These are phyloP conservation scores for Penicillium sp. DNA, from an alignment of 2,329 filamentous ascomycete species.

Conservation along the genomic window DNA sequence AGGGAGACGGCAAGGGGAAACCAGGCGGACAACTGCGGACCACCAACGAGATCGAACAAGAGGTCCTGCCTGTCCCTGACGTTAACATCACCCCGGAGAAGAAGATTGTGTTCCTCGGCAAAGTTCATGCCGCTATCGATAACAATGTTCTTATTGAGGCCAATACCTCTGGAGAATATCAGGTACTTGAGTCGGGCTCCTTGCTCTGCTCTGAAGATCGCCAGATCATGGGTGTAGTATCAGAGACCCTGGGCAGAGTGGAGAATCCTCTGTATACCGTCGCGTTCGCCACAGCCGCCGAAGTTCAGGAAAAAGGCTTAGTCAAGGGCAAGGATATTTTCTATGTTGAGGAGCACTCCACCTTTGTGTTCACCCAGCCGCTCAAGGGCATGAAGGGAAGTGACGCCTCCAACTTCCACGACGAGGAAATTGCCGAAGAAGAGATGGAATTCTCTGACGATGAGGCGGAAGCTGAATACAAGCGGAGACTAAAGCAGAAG, in stretches of 20 bases:
- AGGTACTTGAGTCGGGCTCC: slow-evolving; percentile 79
- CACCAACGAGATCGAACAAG: slow-evolving; percentile 71
- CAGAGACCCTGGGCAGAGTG: slow-evolving; percentile 81
- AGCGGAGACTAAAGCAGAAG: slow-evolving; percentile 65
- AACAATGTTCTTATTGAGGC: slow-evolving; percentile 76
- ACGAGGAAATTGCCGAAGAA: slow-evolving; percentile 82
- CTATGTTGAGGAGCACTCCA: slow-evolving; percentile 75
- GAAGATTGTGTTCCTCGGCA: slow-evolving; percentile 71
- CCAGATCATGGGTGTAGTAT: slow-evolving; percentile 74
- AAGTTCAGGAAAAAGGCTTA: slow-evolving; percentile 66
- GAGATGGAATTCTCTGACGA: slow-evolving; percentile 97
- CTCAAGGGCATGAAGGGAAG: slow-evolving; percentile 79
- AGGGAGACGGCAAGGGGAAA: slow-evolving; percentile 56
- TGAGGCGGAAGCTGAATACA: slow-evolving; percentile 85
- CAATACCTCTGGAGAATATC: slow-evolving; percentile 73
- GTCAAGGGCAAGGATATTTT: slow-evolving; percentile 68
- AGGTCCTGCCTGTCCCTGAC: slow-evolving; percentile 68
- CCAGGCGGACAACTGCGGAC: slow-evolving; percentile 61
- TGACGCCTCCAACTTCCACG: slow-evolving; percentile 91
- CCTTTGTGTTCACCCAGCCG: slow-evolving; percentile 81
- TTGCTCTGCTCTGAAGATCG: slow-evolving; percentile 76
- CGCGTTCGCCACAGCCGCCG: slow-evolving; percentile 66
- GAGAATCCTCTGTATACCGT: slow-evolving; percentile 83
- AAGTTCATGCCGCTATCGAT: slow-evolving; percentile 73
- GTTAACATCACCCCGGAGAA: slow-evolving; percentile 74